These are phyloP conservation scores for Waitea zeae DNA, from an alignment of 1,284 basidiomycete genomes.

Conservation along the genomic window DNA sequence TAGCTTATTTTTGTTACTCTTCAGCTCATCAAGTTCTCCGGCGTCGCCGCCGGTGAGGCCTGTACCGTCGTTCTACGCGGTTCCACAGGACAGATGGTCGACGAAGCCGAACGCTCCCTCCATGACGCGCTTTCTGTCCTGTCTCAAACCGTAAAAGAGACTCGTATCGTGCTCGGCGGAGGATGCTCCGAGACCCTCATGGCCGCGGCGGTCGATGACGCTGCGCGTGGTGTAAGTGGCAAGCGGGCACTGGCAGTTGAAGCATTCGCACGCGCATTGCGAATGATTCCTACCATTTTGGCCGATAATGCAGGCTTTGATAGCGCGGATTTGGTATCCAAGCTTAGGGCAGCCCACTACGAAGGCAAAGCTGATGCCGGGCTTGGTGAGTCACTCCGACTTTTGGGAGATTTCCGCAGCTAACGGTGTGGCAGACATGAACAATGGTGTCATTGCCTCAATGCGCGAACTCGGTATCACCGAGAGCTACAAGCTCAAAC, in stretches of 20 bases:
- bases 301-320: slow-evolving; percentile 98
- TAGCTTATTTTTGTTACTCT: neutral
- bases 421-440: slow-evolving; percentile 51
- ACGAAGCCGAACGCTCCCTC: slow-evolving; percentile 94
- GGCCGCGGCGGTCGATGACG: slow-evolving; percentile 88
- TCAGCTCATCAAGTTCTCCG: slow-evolving; percentile 97
- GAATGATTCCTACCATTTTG: slow-evolving; percentile 92
- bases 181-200: slow-evolving; percentile 98
- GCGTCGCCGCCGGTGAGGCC: slow-evolving; percentile 95
- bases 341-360: slow-evolving; percentile 86
- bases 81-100: slow-evolving; percentile 96
- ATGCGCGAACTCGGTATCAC: slow-evolving; percentile 85
- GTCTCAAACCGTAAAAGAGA: slow-evolving; percentile 96
- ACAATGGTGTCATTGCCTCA: slow-evolving; percentile 67
- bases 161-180: slow-evolving; percentile 84
- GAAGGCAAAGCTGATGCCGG: slow-evolving; percentile 78
- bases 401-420: slow-evolving; percentile 2
- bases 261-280: slow-evolving; percentile 75
- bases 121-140: slow-evolving; percentile 96
- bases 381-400: slow-evolving; percentile 37
- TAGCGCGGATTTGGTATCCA: slow-evolving; percentile 87
- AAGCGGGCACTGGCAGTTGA: slow-evolving; percentile 96
- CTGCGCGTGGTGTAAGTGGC: slow-evolving; percentile 70
- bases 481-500: slow-evolving; percentile 95
- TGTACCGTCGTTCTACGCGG: slow-evolving; percentile 97